Conservation (phyloP, 2,329 filamentous ascomycete genomes). For the Allantophomopsis cytisporea region DNA sequence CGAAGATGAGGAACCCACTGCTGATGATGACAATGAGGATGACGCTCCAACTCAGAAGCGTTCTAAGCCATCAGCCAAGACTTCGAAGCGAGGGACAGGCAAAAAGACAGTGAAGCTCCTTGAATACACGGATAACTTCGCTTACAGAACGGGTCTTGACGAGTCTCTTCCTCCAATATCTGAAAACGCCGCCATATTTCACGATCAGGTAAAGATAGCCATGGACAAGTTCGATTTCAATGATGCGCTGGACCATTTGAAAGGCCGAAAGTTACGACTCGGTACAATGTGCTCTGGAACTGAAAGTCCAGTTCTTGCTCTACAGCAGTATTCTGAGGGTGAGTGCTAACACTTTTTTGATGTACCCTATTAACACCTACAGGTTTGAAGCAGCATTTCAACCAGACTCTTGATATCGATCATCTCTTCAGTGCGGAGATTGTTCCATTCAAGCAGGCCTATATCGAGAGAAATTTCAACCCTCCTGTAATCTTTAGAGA, state of each 20-base stretch:
- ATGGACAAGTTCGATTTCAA: slow-evolving; percentile 10
- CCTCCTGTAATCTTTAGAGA: slow-evolving; percentile 41
- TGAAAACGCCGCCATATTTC: slow-evolving; percentile 4
- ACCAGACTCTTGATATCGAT: slow-evolving; percentile 26
- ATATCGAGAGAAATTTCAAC: slow-evolving; percentile 45
- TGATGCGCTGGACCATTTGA: slow-evolving; percentile 20
- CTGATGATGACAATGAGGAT: too few species aligned
- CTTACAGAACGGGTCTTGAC: slow-evolving; percentile 3
- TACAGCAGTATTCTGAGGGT: slow-evolving; percentile 40
- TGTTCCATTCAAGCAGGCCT: slow-evolving; percentile 48
- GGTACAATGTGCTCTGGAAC: slow-evolving; percentile 72
- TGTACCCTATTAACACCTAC: background rate
- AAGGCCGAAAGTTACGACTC: slow-evolving; percentile 31
- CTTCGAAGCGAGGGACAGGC: too few species aligned
- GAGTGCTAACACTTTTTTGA: slow-evolving; percentile 7
- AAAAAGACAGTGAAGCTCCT: too few species aligned
- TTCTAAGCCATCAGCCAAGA: too few species aligned
- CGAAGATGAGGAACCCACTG: too few species aligned
- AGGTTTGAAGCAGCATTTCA: slow-evolving; percentile 16
- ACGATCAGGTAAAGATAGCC: slow-evolving; percentile 3
- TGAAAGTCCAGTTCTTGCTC: slow-evolving; percentile 56
- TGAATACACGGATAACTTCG: slow-evolving; percentile 1
- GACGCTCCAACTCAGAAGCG: too few species aligned
- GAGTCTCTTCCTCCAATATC: slow-evolving; percentile 2
- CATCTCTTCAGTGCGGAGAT: slow-evolving; percentile 53